Evolutionary conservation across 768 basidiomycete species (phyloP).

Genomic region (Mycena sanguinolenta): DNA sequence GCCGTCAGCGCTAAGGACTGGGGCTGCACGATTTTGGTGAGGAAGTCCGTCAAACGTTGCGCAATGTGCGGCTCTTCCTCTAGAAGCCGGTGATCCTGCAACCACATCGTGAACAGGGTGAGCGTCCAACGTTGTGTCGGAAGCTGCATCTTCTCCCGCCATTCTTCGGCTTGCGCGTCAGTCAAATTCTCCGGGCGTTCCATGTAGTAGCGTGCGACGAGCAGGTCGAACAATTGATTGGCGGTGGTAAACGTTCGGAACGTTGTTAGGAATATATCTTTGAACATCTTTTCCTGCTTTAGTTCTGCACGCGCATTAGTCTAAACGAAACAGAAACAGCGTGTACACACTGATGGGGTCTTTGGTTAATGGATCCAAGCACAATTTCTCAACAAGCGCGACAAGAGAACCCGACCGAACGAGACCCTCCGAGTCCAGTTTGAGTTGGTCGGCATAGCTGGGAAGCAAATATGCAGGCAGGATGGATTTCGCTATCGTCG

Average conservation of each 20-base stretch:
- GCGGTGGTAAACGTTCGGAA: conserved; percentile 85
- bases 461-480: conserved; percentile 75
- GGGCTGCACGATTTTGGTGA: conserved; percentile 56
- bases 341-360: conserved; percentile 69
- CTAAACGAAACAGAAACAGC: conserved; percentile 1
- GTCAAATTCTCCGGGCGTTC: conserved; percentile 63
- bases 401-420: conserved; percentile 78
- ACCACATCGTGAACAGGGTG: conserved; percentile 70
- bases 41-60: conserved; percentile 67
- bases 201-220: conserved; percentile 74
- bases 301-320: conserved; percentile 38
- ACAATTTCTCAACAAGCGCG: conserved; percentile 80
- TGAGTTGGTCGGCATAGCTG: conserved; percentile 71
- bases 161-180: conserved; percentile 68
- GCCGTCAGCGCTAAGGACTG: conserved; percentile 59
- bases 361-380: conserved; percentile 53
- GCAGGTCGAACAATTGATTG: conserved; percentile 74
- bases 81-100: conserved; percentile 70
- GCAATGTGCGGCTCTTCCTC: conserved; percentile 77
- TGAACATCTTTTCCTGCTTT: conserved; percentile 54
- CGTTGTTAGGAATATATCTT: conserved; percentile 83
- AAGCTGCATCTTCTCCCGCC: conserved; percentile 73
- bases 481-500: conserved; percentile 49
- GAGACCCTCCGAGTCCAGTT: conserved; percentile 72
- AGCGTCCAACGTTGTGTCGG: conserved; percentile 75